Evolutionary conservation across 2,329 filamentous ascomycete species (phyloP).

Genomic region (Ophiostoma sp.): DNA sequence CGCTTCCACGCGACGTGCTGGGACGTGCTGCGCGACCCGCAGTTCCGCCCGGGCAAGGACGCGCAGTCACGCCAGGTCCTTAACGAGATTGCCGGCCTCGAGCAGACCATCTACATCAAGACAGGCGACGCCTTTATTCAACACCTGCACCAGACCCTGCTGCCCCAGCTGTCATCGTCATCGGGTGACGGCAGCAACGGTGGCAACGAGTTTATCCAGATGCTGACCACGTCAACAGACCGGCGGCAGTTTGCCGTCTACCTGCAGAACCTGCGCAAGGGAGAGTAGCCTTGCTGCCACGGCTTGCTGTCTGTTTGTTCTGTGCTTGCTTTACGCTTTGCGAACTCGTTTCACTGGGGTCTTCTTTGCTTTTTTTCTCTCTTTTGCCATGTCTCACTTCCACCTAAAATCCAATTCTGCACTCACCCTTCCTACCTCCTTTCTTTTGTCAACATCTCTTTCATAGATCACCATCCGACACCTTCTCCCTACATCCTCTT

Average conservation of each 20-base stretch:
- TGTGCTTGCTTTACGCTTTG: not conserved
- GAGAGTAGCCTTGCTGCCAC: conserved; percentile 21
- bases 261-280: conserved; percentile 53
- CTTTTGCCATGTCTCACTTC: not conserved
- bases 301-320: not conserved
- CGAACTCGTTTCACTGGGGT: not conserved
- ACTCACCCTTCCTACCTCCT: not conserved
- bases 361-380: not conserved
- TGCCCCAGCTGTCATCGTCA: conserved; percentile 52
- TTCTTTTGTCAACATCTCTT: not conserved
- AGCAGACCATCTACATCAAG: conserved; percentile 87
- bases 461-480: not conserved
- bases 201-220: conserved; percentile 54
- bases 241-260: conserved; percentile 60
- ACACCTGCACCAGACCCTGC: conserved; percentile 58
- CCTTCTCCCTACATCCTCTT: not conserved
- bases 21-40: conserved; percentile 73
- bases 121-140: conserved; percentile 75
- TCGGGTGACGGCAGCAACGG: conserved; percentile 16
- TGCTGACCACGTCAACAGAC: conserved; percentile 54
- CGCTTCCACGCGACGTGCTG: conserved; percentile 86
- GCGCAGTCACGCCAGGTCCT: conserved; percentile 85
- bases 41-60: conserved; percentile 73
- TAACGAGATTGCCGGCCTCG: conserved; percentile 76
- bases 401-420: too few relatives aligned